phyloP scores from a whole-genome alignment of 2,329 filamentous ascomycete species.

The Talaromyces sp. region DNA sequence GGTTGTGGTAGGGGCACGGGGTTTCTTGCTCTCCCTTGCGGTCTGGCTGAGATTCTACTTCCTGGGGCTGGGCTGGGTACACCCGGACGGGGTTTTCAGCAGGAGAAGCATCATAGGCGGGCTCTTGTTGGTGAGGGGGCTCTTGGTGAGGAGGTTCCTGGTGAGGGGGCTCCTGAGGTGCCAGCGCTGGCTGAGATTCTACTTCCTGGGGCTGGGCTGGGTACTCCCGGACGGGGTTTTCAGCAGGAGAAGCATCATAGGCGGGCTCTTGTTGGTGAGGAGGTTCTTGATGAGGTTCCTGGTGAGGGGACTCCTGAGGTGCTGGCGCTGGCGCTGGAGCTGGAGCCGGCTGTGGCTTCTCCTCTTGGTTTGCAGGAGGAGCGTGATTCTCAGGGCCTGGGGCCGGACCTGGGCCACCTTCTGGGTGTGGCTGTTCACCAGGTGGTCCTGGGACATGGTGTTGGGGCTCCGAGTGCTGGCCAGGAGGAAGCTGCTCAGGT shows the following conservation, averaged over 20 bases:
- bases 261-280: not conserved
- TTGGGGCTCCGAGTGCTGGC: slow-evolving; percentile 2
- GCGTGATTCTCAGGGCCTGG: not conserved
- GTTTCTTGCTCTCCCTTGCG: not conserved
- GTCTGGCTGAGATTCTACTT: not conserved
- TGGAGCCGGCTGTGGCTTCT: not conserved
- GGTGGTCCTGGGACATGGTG: not conserved
- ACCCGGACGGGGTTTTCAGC: not conserved
- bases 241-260: not conserved
- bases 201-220: not conserved
- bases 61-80: not conserved
- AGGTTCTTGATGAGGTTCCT: not conserved
- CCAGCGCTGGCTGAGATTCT: not conserved
- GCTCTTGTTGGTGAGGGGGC: not conserved
- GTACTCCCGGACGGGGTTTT: not conserved
- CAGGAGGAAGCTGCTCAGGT: slow-evolving; percentile 3
- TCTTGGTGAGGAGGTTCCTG: not conserved
- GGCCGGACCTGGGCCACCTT: not conserved
- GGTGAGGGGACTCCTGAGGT: not conserved
- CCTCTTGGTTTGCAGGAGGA: not conserved
- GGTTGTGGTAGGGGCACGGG: not conserved
- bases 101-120: not conserved
- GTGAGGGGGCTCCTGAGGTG: not conserved
- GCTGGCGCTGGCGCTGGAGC: not conserved
- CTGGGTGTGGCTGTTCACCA: not conserved